Evolutionary conservation across 1,139 yeast genomes (phyloP).

Genomic region (Maudiozyma humilis): DNA sequence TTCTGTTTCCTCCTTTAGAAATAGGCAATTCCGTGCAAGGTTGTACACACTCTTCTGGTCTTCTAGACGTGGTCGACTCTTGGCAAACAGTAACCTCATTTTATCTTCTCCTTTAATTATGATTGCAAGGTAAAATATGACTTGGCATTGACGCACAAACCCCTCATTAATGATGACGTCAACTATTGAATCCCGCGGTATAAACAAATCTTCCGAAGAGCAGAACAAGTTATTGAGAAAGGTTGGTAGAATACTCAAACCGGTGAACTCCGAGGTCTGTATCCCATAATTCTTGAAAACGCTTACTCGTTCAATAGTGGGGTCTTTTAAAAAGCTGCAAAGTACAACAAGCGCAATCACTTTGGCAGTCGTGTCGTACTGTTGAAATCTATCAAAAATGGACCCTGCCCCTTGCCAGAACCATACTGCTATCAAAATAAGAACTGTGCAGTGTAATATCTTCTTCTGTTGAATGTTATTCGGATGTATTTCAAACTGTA

Average conservation of each 20-base stretch:
- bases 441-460: constrained; percentile 5
- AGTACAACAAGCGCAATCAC: not conserved
- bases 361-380: not conserved
- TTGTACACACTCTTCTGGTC: constrained; percentile 19
- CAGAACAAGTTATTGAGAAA: constrained; percentile 10
- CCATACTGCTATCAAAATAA: constrained; percentile 3
- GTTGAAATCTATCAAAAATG: not conserved
- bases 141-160: constrained; percentile 48
- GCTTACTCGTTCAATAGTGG: constrained; percentile 23
- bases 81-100: constrained; percentile 34
- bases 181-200: constrained; percentile 45
- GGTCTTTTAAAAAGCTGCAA: constrained; percentile 13
- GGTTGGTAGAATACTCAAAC: constrained; percentile 21
- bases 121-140: constrained; percentile 52
- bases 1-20: constrained; percentile 9
- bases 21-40: constrained; percentile 17
- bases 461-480: constrained; percentile 5
- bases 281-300: constrained; percentile 30
- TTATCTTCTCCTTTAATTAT: constrained; percentile 35
- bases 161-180: constrained; percentile 65
- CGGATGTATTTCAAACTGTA: constrained; percentile 10
- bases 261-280: constrained; percentile 22
- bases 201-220: constrained; percentile 32
- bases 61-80: constrained; percentile 13
- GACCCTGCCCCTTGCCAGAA: not conserved